Base-by-base conservation (phyloP, 2,329 filamentous ascomycete species). In the Pseudogymnoascus sp. region DNA sequence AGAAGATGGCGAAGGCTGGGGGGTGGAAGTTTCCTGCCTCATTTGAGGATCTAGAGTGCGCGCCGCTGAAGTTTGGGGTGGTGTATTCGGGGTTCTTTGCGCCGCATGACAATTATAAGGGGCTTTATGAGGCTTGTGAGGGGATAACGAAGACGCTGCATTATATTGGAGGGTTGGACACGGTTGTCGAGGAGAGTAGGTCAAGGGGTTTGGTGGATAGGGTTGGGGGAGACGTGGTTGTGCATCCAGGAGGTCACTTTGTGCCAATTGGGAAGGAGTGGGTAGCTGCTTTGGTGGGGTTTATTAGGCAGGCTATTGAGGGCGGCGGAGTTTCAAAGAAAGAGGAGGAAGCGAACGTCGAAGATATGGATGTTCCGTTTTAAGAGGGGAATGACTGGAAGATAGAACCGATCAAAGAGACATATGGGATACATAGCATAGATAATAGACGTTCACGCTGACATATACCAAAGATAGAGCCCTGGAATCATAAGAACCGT, bases 161-260 rank as follows among this genome's bases (percentile, higher is more conserved):
- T 77, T 88, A 92, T 68, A 74, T 96, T 25, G 93, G 93, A 0
- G 88, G 85, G 62, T 77, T 96, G 68, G 93, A 97, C 77, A 91
- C 88, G 2, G 90, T 97, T 0, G 92, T 97, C 0, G 90, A 92
- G 33, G 92, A 97, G 78, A 75, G 76, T 62, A 79, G 90, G 70
- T 90, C 85, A 73, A 78, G 83, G 69, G 82, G 79, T 21, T 75
- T 97, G 64, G 80, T 89, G 2, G 85, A 91, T 23, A 80, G 82
- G 56, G 79, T 75, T 28, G 80, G 79, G 0, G 53, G 79, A 71
- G 79, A 84, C 67, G 72, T 84, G 69, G 82, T 88, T 69, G 91
- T 96, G 44, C 73, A 74, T 75, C 92, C 93, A 1, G 93, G 93
- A 6, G 92, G 92, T 0, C 93, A 97, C 74, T 92, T 96, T 71